Base-by-base conservation (phyloP, 768 basidiomycete species). In the Melanogaster broomeanus region DNA sequence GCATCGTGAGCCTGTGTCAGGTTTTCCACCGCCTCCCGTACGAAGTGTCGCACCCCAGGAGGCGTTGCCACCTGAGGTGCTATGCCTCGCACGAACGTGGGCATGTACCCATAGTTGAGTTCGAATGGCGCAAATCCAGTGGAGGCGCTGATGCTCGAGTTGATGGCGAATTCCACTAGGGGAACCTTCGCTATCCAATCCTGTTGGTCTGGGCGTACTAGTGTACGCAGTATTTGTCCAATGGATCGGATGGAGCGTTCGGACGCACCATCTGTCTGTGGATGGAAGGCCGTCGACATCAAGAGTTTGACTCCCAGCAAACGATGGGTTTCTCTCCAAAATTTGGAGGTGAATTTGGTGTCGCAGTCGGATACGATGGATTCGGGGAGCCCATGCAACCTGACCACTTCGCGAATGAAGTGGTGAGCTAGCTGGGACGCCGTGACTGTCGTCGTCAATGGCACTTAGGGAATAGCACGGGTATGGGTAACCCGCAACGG, bases 1-100 rank as follows among this genome's bases (percentile, higher is more conserved):
- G 66, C 61, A 48, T 79, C 66, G 47, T 77, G 74, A 0, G 75
- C 74, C 0, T 48, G 35, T 3, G 57, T 42, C 1, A 75, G 37
- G 21, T 71, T 62, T 0, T 48, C 40, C 5, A 60, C 30, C 0
- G 68, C 65, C 8, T 55, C 30, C 19, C 61, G 37, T 0, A 64
- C 62, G 42, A 72, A 74, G 0, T 35, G 42, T 9, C 51, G 15
- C 0, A 72, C 57, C 1, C 69, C 68, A 31, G 51, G 61, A 52
- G 65, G 11, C 12, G 5, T 34, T 9, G 18, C 16, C 38, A n/a
- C 19, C 39, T 40, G 22, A 27, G 22, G 60, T 4, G 4, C 5
- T 13, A 34, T 60, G 4, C 70, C 64, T 2, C 45, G 10, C 35
- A 68, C 67, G n/a, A n/a, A n/a, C n/a, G n/a, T n/a, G n/a, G n/a